Base-by-base conservation (phyloP, 129 eudicot genomes). In the Lactuca sativa region DNA sequence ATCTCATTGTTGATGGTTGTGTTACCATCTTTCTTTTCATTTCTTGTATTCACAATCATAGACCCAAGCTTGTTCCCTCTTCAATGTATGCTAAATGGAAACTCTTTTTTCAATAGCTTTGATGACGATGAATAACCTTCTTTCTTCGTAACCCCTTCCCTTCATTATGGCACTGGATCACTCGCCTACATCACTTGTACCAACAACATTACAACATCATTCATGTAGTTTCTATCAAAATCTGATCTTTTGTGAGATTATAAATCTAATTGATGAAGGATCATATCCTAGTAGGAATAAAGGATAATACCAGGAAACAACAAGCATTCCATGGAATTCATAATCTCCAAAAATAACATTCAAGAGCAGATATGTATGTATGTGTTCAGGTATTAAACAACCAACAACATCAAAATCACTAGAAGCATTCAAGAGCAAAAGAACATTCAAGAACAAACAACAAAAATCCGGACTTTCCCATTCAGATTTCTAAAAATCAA, bases 41-140 rank as follows among this genome's bases (percentile, higher is more conserved):
- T 86, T 77, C 85, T 84, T 7, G 89, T 83, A 61, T 79, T 86
- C 69, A 84, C 96, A 78, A 86, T 82, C 33, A 95, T 83, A 51
- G 97, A 84, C 14, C 87, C 86, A 36, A 89, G 84, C 83, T 73
- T 82, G 62, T 85, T 92, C 62, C 83, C 89, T 75, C 98, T 86
- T 51, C 98, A 92, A 58, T 80, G 92, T 71, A 95, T 82, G 67
- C 98, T 89, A 43, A 92, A 80, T 5, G 98, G 98, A 69, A 82
- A 56, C 82, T 89, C 89, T 1, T 88, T 83, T 69, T 84, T 82
- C 76, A 92, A 77, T 36, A 92, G 88, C 79, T 81, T 92, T 1
- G 98, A 90, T 4, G 85, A 61, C 5, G 64, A 60, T 4, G 84
- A 60, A 12, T 79, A 73, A 71, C 69, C 86, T 8, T 88, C 88